These are phyloP conservation scores for Gracilaria gracilis DNA, from an alignment of 23 red algal genomes.

Conservation along the genomic window DNA sequence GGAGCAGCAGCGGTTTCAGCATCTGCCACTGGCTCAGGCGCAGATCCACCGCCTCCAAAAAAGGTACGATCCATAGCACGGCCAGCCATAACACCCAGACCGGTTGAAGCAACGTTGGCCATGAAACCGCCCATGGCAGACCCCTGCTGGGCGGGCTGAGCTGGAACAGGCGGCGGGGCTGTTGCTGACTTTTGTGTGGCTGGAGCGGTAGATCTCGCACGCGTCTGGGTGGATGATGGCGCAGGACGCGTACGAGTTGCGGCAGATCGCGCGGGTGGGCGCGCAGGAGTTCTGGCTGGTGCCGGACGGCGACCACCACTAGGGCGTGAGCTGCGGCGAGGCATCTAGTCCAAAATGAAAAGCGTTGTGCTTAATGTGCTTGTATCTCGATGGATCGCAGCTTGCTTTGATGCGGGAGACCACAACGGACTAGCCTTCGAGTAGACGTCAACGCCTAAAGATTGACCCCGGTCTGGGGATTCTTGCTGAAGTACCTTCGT, in stretches of 20 bases:
- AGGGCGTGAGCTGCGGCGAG: slow-evolving; percentile 55
- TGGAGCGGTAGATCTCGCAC: slow-evolving; percentile 48
- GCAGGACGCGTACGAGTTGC: slow-evolving; percentile 37
- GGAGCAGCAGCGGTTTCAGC: neutral
- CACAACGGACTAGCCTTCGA: too few species aligned
- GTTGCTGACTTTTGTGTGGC: slow-evolving; percentile 40
- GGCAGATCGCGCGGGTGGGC: slow-evolving; percentile 46
- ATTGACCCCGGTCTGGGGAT: too few species aligned
- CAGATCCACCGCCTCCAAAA: slow-evolving; percentile 65
- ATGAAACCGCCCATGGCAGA: slow-evolving; percentile 78
- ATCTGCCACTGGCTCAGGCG: neutral
- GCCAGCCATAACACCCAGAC: slow-evolving; percentile 67
- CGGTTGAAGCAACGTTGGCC: slow-evolving; percentile 79
- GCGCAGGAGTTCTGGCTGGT: slow-evolving; percentile 14
- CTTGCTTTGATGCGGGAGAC: too few species aligned
- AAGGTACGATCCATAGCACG: slow-evolving; percentile 74
- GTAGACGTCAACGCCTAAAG: too few species aligned
- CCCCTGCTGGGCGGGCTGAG: slow-evolving; percentile 48
- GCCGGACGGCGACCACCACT: slow-evolving; percentile 64
- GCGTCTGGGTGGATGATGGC: slow-evolving; percentile 1
- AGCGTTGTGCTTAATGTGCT: neutral
- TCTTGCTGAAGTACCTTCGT: too few species aligned
- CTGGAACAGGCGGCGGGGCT: slow-evolving; percentile 64
- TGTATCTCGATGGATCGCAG: neutral
- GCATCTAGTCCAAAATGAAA: slow-evolving; percentile 5